phyloP scores from a whole-genome alignment of 345 rosid genomes.

The Lumnitzera littorea region DNA sequence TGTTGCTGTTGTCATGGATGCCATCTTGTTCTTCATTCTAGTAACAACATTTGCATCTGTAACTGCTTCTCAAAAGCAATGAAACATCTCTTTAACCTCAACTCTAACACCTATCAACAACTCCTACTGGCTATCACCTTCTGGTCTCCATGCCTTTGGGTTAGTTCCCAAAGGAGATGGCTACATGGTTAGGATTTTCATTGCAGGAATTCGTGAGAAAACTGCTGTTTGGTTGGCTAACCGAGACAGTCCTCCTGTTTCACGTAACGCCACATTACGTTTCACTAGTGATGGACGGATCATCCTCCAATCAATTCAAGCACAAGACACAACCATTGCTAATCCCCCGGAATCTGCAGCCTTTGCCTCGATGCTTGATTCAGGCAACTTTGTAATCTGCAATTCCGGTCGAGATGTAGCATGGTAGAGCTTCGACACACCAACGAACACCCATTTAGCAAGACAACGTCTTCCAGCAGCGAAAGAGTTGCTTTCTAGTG shows the following conservation, averaged over 20 bases:
- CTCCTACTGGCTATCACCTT: constrained; percentile 28
- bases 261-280: constrained; percentile 4
- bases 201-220: constrained; percentile 5
- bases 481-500: constrained; percentile 5
- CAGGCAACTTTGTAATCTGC: constrained; percentile 17
- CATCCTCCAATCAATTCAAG: constrained; percentile 3
- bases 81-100: constrained; percentile 15
- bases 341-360: not conserved
- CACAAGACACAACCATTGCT: constrained; percentile 1
- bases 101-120: constrained; percentile 8
- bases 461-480: constrained; percentile 11
- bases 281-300: constrained; percentile 2
- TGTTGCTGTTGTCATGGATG: no score
- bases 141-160: constrained; percentile 25
- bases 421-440: constrained; percentile 14
- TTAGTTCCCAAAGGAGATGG: constrained; percentile 20
- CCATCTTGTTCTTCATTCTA: not conserved
- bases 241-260: constrained; percentile 10
- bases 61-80: constrained; percentile 12
- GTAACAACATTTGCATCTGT: not conserved
- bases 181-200: constrained; percentile 22
- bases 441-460: constrained; percentile 16
- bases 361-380: constrained; percentile 14
- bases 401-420: not conserved
- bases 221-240: constrained; percentile 20